A percentile compares a stretch with the other conserved stretches of the same genome.
These are phyloP conservation scores for Xylariaceae sp. DNA, from an alignment of 2,329 filamentous ascomycete genomes.

Conservation along the genomic window DNA sequence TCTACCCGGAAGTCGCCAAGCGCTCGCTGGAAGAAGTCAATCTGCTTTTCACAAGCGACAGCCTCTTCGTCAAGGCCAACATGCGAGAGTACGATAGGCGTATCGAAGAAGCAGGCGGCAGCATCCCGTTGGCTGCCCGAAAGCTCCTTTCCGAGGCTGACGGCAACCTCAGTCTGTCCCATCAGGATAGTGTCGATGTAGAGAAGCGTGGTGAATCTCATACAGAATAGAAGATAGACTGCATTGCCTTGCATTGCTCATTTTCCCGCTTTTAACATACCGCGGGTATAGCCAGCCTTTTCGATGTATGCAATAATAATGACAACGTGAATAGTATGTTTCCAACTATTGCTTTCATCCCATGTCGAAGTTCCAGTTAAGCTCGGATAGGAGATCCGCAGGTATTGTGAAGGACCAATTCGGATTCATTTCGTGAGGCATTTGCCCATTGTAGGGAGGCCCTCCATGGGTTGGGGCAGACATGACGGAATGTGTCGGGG, in stretches of 20 bases:
- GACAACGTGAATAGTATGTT: not conserved
- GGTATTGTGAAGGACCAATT: conserved; percentile 6
- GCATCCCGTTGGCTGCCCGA: conserved; percentile 29
- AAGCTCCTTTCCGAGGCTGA: conserved; percentile 32
- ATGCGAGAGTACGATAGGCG: conserved; percentile 31
- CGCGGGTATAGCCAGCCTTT: too few species aligned
- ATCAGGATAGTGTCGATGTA: not conserved
- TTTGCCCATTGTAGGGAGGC: not conserved
- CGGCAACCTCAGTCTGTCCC: conserved; percentile 7
- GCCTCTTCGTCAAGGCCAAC: conserved; percentile 29
- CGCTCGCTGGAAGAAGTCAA: conserved; percentile 42
- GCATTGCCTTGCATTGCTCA: too few species aligned
- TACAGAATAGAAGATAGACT: too few species aligned
- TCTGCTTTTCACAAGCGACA: conserved; percentile 39
- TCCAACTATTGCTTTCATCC: not conserved
- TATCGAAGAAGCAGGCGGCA: conserved; percentile 29
- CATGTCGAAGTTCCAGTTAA: conserved; percentile 5
- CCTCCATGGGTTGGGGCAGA: not conserved
- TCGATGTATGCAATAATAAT: too few species aligned
- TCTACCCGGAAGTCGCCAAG: conserved; percentile 11
- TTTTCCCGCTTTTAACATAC: too few species aligned
- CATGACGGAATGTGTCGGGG: not conserved
- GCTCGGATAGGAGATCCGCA: not conserved
- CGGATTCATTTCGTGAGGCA: not conserved
- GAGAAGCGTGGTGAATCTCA: conserved; percentile 4